Evolutionary conservation across 192 early-diverging fungal genomes (phyloP), one percentile per base, ranked within the genome.

Genomic region (Coemansia sp.): DNA sequence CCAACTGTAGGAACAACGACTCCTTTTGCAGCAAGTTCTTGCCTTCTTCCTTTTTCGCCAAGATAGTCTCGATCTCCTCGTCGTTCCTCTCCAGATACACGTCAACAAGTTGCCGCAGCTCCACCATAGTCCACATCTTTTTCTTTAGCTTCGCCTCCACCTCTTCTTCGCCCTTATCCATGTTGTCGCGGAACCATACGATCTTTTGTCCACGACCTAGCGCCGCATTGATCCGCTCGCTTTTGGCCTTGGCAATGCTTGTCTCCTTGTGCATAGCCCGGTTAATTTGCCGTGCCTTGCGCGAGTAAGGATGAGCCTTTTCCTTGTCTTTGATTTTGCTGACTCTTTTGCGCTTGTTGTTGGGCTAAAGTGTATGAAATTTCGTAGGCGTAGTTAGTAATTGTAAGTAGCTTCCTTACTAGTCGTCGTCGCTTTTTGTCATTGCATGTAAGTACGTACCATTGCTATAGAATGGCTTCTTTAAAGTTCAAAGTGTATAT

Each of bases 291-390:
- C 61, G 75, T 3, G 91, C 91, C 61, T 92, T 92, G 33, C 91
- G 83, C 57, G 91, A 92, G 66, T 88, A 89, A 13, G 91, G 91
- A 62, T 92, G 91, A n/a, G 91, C 89, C 72, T 86, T 88, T 42
- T 89, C 88, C 28, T 73, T 71, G 53, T 80, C 84, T 75, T 88
- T 86, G 68, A 88, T 85, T 46, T 85, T 85, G 43, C 70, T 73
- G 8, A 86, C 59, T 44, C 81, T 76, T 61, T 82, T 81, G 43
- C 79, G 82, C 46, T 85, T 85, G 72, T 88, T 88, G 84, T 88
- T 88, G 0, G 87, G 87, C 87, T 80, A 81, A 40, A 60, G n/a
- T 10, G 8, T n/a, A 21, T 9, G 35, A 23, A 61, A 61, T 33
- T 58, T 3, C 7, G 30, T 33, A 8, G 30, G 30, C 30, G 28